These are phyloP conservation scores for Suillus clintonianus DNA, from an alignment of 768 basidiomycete genomes.

Conservation along the genomic window DNA sequence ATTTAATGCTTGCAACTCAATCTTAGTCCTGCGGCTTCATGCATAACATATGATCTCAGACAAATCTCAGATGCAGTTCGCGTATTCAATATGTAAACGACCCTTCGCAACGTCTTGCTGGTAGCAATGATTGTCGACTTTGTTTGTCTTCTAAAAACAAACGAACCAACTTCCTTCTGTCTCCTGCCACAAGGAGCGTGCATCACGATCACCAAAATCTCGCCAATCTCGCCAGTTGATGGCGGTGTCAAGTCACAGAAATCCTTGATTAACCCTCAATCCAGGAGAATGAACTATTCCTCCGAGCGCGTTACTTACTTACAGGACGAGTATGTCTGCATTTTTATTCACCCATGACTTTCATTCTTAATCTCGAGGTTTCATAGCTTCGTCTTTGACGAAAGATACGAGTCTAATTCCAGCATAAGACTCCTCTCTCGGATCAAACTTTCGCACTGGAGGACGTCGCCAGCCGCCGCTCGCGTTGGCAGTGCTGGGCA, in stretches of 20 bases:
- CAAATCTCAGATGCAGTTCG: background rate
- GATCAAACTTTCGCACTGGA: no score
- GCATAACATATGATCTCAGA: background rate
- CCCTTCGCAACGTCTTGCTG: background rate
- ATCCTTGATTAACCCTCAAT: background rate
- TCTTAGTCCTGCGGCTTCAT: background rate
- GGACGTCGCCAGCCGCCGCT: background rate
- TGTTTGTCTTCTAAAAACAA: background rate
- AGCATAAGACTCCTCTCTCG: background rate
- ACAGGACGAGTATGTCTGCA: background rate
- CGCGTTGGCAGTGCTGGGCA: background rate
- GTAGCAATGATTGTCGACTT: background rate
- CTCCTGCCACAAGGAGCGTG: background rate
- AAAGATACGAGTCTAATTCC: background rate
- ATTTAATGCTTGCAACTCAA: background rate
- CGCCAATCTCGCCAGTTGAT: background rate
- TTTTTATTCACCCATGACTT: background rate
- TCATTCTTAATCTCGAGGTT: background rate
- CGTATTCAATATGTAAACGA: background rate
- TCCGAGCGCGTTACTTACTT: no score
- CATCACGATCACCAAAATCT: background rate
- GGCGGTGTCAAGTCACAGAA: background rate
- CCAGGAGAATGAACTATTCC: background rate
- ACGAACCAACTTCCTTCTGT: background rate
- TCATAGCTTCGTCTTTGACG: background rate